Base-by-base conservation (phyloP, 257 asterid genomes). In the Perilla frutescens region DNA sequence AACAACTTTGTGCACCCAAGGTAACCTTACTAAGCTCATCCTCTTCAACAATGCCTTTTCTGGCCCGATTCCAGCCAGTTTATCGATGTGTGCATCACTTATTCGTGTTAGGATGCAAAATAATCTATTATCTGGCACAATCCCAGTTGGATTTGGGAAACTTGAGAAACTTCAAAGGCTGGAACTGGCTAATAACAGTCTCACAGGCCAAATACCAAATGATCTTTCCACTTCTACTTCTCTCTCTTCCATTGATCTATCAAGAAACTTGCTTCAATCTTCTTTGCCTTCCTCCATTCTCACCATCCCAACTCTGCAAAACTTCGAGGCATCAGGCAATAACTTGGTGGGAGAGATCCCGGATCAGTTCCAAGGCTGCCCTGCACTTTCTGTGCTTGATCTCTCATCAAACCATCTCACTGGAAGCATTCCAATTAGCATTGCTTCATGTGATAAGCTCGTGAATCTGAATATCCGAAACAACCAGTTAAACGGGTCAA, bases 201-300 rank as follows among this genome's bases (percentile, higher is more conserved):
- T 87, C 32, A 63, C 82, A 0, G 93, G 93, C 34, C 82, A 80
- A 76, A 85, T 87, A 47, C 88, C 93, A n/a, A 41, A 20, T 37
- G 89, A 85, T 45, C 81, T 87, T 14, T 72, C 88, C 45, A 8
- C 68, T 26, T 82, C 87, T 11, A 69, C 78, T 36, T 74, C 88
- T 15, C 83, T 86, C 51, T 81, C 85, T 5, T 80, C 78, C 77
- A 75, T 86, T 15, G 86, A 84, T 74, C 3, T 84, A 57, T 84
- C 91, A 7, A 78, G 80, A 68, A 86, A 86, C 81, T 62, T 64
- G 6, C 89, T 85, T 72, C 82, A 80, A 14, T 82, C 85, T 41
- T 80, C 80, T 20, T 63, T 86, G 36, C 84, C 90, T 54, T 51
- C 78, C 3, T 76, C 82, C 12, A 62, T 87, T 54, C 77, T 85